Evolutionary conservation across 148 eudicot species (phyloP), one percentile per base, ranked within the genome.

Genomic region (Cornus florida): DNA sequence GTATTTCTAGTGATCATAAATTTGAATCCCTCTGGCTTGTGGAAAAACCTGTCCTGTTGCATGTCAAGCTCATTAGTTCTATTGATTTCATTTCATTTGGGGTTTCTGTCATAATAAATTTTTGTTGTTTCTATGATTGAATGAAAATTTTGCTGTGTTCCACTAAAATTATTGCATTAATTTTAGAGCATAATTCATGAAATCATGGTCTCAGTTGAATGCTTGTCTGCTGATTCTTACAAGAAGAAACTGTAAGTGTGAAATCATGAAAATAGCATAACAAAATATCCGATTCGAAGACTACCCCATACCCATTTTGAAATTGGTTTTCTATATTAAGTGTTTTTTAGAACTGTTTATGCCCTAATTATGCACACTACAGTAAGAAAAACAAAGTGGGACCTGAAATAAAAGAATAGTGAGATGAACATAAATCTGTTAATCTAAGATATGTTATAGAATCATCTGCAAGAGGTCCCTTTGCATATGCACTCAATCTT

Each of bases 401-500:
- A 39, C 43, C 43, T 39, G 43, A 35, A 2, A 69, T 39, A 33
- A 6, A 14, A 39, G 19, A 33, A 69, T 32, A 39, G 20, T 69
- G 43, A 2, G 28, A 28, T 28, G 13, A 7, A 43, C 73, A 71
- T 43, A 71, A 71, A 71, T 6, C 41, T 71, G 23, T 50, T 5
- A 16, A 5, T n/a, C 66, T 35, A 22, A 28, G 33, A 60, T 10
- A 60, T 2, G 35, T 17, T 7, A 43, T 43, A 35, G n/a, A 20
- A 6, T 38, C 35, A 20, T n/a, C 62, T 60, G 11, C n/a, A 23
- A 11, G 71, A 64, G 56, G 68, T 33, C 20, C 31, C 66, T 69
- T 57, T 48, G 41, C 70, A 69, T 67, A 53, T 80, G 57, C 73
- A 70, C 62, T 48, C 77, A 53, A 59, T n/a, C 24, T 71, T 39